Percentiles rank a stretch among this genome's conserved stretches.
phyloP scores from a whole-genome alignment of 192 early-diverging fungal genomes.

The Powellomyces hirtus region DNA sequence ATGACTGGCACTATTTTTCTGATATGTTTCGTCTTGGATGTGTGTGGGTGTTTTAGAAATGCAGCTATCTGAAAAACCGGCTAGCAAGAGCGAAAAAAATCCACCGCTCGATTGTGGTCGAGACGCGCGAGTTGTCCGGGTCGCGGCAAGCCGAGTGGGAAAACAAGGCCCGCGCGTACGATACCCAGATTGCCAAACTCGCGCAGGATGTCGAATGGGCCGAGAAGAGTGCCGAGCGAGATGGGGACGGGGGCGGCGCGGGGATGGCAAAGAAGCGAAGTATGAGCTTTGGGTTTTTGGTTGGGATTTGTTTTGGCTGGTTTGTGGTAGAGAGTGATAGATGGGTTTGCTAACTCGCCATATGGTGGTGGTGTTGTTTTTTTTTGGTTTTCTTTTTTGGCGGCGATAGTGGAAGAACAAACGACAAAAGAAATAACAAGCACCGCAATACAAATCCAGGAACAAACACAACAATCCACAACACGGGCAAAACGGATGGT shows the following conservation, averaged over 20 bases:
- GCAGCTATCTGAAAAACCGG: constrained; percentile 53
- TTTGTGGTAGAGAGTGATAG: not conserved
- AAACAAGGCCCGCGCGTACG: constrained; percentile 46
- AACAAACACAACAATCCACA: constrained; percentile 49
- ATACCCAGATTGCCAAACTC: constrained; percentile 43
- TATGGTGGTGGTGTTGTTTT: not conserved
- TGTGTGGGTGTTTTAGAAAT: no score
- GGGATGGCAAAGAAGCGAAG: no score
- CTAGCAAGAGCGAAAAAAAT: constrained; percentile 51
- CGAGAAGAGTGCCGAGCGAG: constrained; percentile 48
- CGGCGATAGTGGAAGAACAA: constrained; percentile 50
- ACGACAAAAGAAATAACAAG: constrained; percentile 51
- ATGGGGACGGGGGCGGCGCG: constrained; percentile 33
- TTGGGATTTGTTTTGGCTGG: not conserved
- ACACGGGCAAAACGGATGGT: constrained; percentile 39
- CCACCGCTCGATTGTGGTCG: constrained; percentile 48
- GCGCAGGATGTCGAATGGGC: constrained; percentile 61
- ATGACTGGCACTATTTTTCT: not conserved
- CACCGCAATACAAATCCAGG: constrained; percentile 48
- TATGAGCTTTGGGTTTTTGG: not conserved
- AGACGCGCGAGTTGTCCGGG: constrained; percentile 43
- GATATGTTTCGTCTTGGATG: no score
- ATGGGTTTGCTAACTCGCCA: no score
- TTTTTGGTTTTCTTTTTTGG: not conserved
- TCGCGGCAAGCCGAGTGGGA: constrained; percentile 38